phyloP scores from a whole-genome alignment of 805 yeast species.

The Candida manassasensis region DNA sequence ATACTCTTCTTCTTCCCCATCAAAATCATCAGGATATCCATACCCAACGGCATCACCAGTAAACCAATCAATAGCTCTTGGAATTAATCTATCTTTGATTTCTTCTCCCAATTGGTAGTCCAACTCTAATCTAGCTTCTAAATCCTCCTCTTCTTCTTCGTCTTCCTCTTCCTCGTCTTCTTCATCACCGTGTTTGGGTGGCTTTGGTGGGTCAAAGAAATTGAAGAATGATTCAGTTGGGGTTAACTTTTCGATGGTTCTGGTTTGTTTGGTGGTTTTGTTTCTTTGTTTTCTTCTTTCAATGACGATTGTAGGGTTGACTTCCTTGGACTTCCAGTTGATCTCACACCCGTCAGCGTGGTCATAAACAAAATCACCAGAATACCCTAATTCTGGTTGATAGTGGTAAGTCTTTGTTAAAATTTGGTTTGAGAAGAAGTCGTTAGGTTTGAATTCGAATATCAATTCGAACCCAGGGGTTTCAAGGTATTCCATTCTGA shows the following conservation, averaged over 20 bases:
- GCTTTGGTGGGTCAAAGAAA: constrained; percentile 90
- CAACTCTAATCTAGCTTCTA: constrained; percentile 79
- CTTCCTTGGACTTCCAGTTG: constrained; percentile 75
- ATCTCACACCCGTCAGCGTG: constrained; percentile 90
- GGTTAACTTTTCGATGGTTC: constrained; percentile 90
- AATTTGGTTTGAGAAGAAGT: constrained; percentile 66
- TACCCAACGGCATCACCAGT: constrained; percentile 93
- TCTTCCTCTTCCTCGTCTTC: constrained; percentile 48
- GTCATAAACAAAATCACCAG: constrained; percentile 95
- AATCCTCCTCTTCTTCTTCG: constrained; percentile 46
- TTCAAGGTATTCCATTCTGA: constrained; percentile 73
- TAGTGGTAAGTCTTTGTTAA: constrained; percentile 87
- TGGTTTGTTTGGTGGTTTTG: constrained; percentile 91
- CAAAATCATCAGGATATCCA: constrained; percentile 51
- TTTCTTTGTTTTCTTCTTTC: constrained; percentile 97
- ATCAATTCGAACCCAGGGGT: constrained; percentile 85
- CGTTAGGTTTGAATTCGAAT: constrained; percentile 74
- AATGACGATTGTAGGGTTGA: constrained; percentile 77
- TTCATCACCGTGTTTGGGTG: constrained; percentile 48
- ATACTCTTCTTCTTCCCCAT: constrained; percentile 57
- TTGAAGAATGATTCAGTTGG: constrained; percentile 95
- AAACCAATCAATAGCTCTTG: constrained; percentile 97
- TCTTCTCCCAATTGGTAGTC: constrained; percentile 97
- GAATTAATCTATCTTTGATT: constrained; percentile 90
- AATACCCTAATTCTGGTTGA: constrained; percentile 88